Percentiles rank a stretch among this genome's conserved stretches.
These are phyloP conservation scores for Aureobasidium pullulans DNA, from an alignment of 2,329 filamentous ascomycete species.

Conservation along the genomic window DNA sequence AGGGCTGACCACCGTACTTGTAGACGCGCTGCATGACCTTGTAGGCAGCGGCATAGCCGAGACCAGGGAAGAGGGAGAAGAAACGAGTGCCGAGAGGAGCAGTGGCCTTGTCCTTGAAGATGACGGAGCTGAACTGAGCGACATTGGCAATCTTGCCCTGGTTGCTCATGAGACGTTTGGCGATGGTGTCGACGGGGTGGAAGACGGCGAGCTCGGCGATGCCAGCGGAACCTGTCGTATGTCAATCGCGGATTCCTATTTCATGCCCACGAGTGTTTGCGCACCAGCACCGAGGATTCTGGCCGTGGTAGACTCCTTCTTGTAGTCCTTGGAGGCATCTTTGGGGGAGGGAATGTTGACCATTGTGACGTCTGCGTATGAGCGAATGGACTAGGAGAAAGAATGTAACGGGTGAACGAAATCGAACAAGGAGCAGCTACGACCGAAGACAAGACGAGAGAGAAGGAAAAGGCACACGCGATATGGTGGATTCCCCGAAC, in stretches of 20 bases:
- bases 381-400: background rate
- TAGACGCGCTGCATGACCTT: slow-evolving; percentile 96
- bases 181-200: slow-evolving; percentile 94
- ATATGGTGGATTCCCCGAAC: background rate
- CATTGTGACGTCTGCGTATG: background rate
- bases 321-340: slow-evolving; percentile 48
- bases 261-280: slow-evolving; percentile 14
- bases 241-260: slow-evolving; percentile 6
- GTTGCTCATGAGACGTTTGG: slow-evolving; percentile 99
- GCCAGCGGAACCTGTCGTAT: slow-evolving; percentile 68
- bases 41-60: slow-evolving; percentile 96
- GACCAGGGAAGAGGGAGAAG: slow-evolving; percentile 89
- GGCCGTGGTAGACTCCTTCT: slow-evolving; percentile 85
- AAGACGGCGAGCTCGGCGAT: slow-evolving; percentile 91
- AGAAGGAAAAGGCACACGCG: background rate
- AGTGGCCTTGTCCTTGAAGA: slow-evolving; percentile 82
- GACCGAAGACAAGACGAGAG: background rate
- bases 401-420: background rate
- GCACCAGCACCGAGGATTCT: slow-evolving; percentile 86
- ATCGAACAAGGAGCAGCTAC: background rate
- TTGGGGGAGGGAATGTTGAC: slow-evolving; percentile 21
- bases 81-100: slow-evolving; percentile 71
- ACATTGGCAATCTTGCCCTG: slow-evolving; percentile 60
- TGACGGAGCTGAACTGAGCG: slow-evolving; percentile 73
- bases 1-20: slow-evolving; percentile 97